Evolutionary conservation across 2,329 filamentous ascomycete genomes (phyloP).

Genomic region (Alternaria brassicicola): DNA sequence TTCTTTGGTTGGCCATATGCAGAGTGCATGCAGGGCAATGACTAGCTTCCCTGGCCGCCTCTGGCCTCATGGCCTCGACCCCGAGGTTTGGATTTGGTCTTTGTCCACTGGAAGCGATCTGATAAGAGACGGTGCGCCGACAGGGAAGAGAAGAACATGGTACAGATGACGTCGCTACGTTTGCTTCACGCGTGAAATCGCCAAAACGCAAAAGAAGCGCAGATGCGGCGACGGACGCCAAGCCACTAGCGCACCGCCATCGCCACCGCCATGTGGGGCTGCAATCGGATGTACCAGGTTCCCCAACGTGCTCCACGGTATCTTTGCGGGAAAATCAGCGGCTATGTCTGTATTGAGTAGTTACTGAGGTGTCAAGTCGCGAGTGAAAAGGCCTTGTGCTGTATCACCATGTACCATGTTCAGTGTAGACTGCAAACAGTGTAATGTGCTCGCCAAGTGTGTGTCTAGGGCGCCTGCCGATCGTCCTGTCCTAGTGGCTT

Average conservation of each 20-base stretch:
- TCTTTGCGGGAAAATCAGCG: slow-evolving; percentile 3
- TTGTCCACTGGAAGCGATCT: not conserved
- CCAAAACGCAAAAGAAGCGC: not conserved
- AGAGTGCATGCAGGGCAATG: not conserved
- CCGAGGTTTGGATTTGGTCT: not conserved
- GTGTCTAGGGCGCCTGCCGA: slow-evolving; percentile 16
- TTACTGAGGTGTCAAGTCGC: not conserved
- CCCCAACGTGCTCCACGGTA: slow-evolving; percentile 10
- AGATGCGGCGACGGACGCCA: not conserved
- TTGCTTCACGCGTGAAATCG: not conserved
- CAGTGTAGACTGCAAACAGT: slow-evolving; percentile 1
- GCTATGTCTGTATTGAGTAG: not conserved
- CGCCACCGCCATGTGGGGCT: slow-evolving; percentile 12
- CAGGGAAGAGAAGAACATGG: not conserved
- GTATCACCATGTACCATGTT: not conserved
- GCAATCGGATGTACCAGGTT: slow-evolving; percentile 14
- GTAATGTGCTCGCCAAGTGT: slow-evolving; percentile 11
- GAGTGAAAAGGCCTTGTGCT: not conserved
- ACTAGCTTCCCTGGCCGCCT: not conserved
- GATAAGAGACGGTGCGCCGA: not conserved
- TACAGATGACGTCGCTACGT: slow-evolving; percentile 7
- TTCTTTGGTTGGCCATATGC: not conserved
- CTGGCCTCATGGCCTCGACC: not conserved
- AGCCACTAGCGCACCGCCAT: slow-evolving; percentile 3
- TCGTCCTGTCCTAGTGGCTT: slow-evolving; percentile 15